Conservation (phyloP, 257 asterid species). For the Nicotiana benthamiana region DNA sequence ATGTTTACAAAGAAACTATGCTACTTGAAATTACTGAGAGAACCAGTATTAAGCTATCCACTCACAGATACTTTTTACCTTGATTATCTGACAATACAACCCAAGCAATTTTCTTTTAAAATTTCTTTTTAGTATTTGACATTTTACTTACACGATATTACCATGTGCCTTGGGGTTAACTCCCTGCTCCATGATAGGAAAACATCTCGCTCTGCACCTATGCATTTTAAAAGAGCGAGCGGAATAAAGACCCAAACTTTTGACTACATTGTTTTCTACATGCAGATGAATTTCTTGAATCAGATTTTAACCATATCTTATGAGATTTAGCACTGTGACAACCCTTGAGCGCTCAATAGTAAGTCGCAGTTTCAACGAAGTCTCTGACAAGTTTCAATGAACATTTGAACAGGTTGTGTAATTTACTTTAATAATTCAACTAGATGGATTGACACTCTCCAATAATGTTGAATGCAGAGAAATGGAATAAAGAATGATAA, state of each 20-base stretch:
- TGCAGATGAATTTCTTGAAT: too few relatives aligned
- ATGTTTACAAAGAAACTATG: neutral
- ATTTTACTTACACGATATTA: too few relatives aligned
- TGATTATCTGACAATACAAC: neutral
- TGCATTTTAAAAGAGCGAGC: too few relatives aligned
- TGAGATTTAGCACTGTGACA: neutral
- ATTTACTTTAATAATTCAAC: neutral
- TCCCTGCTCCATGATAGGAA: too few relatives aligned
- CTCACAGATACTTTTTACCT: neutral
- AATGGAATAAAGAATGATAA: neutral
- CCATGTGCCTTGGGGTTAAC: too few relatives aligned
- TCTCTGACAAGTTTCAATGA: neutral
- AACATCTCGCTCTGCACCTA: too few relatives aligned
- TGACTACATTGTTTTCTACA: too few relatives aligned
- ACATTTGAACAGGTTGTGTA: neutral
- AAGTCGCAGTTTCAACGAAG: neutral
- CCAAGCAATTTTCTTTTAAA: neutral
- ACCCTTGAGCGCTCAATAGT: neutral
- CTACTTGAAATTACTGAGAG: neutral
- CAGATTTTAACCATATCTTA: neutral
- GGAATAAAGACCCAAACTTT: too few relatives aligned
- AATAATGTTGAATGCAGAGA: neutral
- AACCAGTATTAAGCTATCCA: neutral
- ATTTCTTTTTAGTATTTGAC: neutral
- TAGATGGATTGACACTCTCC: neutral